phyloP scores from a whole-genome alignment of 768 basidiomycete genomes.

The Lactarius trivialis region DNA sequence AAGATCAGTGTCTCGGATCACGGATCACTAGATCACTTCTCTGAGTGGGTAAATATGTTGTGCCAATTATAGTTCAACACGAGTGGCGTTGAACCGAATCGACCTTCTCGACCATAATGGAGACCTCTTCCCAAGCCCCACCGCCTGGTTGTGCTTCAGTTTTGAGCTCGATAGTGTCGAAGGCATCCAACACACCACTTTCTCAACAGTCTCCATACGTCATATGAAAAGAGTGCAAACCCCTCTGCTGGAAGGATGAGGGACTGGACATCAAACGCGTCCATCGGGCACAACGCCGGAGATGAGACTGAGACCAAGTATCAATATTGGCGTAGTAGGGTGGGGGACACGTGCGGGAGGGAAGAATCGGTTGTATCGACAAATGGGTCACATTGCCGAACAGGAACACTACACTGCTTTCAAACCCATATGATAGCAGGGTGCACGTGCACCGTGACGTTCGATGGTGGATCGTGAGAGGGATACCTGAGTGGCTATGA shows the following conservation, averaged over 20 bases:
- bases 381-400: not conserved
- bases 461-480: constrained; percentile 28
- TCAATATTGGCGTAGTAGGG: not conserved
- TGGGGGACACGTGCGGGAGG: constrained; percentile 8
- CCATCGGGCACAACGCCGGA: not conserved
- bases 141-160: not conserved
- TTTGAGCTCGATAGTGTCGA: not conserved
- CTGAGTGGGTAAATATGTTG: not conserved
- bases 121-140: not conserved
- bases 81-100: not conserved
- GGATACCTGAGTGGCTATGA: constrained; percentile 46
- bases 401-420: too few species aligned
- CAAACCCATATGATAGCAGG: not conserved
- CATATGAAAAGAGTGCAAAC: not conserved
- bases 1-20: not conserved
- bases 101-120: not conserved
- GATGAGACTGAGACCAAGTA: not conserved
- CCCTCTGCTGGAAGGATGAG: not conserved
- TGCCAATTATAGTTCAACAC: not conserved
- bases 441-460: not conserved
- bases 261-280: not conserved
- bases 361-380: not conserved
- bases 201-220: not conserved
- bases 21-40: not conserved
- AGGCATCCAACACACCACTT: not conserved